phyloP scores from a whole-genome alignment of 495 filamentous ascomycete species.

The Penicillium ochrochloron region DNA sequence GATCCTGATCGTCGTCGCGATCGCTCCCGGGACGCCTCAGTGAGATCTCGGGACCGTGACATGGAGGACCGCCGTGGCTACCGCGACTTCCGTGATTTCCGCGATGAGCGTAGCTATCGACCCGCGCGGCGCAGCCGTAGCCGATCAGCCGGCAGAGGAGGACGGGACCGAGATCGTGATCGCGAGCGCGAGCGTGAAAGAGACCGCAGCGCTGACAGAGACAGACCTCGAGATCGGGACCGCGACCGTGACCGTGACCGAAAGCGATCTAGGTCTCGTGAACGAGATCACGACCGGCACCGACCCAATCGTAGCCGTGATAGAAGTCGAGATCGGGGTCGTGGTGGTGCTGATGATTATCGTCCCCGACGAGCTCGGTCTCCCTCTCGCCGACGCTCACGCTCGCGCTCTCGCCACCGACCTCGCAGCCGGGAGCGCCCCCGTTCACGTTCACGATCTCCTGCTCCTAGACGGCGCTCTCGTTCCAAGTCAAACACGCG shows the following conservation, averaged over 20 bases:
- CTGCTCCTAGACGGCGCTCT: conserved; percentile 26
- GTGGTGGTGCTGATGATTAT: conserved; percentile 34
- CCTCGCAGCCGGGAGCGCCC: conserved; percentile 27
- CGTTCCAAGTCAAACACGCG: conserved; percentile 35
- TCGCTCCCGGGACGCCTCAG: conserved; percentile 41
- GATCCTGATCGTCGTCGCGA: conserved; percentile 41
- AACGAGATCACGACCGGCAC: conserved; percentile 32
- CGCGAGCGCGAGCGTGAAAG: conserved; percentile 36
- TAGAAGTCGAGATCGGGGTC: conserved; percentile 30
- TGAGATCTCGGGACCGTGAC: conserved; percentile 42
- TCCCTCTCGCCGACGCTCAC: conserved; percentile 27
- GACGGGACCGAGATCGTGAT: conserved; percentile 34
- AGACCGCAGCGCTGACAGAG: conserved; percentile 40
- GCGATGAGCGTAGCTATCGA: conserved; percentile 44
- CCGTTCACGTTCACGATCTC: conserved; percentile 22
- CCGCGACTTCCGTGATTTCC: conserved; percentile 46
- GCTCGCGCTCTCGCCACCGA: conserved; percentile 25
- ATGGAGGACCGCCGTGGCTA: conserved; percentile 40
- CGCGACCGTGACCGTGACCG: conserved; percentile 33
- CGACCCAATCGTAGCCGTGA: conserved; percentile 37
- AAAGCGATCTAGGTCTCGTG: conserved; percentile 40
- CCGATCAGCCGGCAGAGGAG: conserved; percentile 35
- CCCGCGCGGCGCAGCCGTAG: conserved; percentile 46
- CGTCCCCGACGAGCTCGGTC: conserved; percentile 34
- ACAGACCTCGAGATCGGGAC: conserved; percentile 32